phyloP scores from a whole-genome alignment of 164 flowering plant genomes.

The Cinnamomum chago region DNA sequence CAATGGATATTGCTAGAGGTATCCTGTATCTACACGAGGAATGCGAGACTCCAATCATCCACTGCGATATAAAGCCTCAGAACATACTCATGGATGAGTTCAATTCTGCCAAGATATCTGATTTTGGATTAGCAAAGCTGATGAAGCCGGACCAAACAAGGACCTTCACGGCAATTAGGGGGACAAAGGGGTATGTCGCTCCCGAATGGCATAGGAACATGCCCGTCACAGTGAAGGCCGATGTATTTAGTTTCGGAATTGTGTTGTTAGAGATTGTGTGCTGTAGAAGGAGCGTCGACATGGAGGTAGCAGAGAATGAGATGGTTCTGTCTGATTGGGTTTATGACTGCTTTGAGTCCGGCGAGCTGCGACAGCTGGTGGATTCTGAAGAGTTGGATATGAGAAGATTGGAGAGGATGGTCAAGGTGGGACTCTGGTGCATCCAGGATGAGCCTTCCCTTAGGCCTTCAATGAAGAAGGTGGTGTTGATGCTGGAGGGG shows the following conservation, averaged over 20 bases:
- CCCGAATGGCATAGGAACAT: constrained; percentile 23
- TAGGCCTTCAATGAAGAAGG: neutral
- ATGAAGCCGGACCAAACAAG: constrained; percentile 15
- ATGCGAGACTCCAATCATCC: constrained; percentile 20
- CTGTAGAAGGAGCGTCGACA: neutral
- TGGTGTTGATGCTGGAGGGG: neutral
- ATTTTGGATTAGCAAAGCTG: constrained; percentile 27
- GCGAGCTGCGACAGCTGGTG: neutral
- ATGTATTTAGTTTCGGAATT: neutral
- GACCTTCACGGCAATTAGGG: constrained; percentile 17
- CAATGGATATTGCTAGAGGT: constrained; percentile 5
- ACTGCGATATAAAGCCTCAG: constrained; percentile 27
- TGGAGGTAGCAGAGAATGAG: neutral
- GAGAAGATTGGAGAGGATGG: neutral
- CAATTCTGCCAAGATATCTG: constrained; percentile 13
- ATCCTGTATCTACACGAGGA: constrained; percentile 11
- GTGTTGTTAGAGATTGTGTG: neutral
- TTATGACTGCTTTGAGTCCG: neutral
- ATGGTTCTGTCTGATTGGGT: neutral
- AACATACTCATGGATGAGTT: constrained; percentile 20
- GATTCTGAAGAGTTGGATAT: neutral
- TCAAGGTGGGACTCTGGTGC: neutral
- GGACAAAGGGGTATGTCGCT: constrained; percentile 23
- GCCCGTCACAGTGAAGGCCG: constrained; percentile 4
- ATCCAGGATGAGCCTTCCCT: neutral